Percentiles rank a stretch among this genome's conserved stretches.
Evolutionary conservation across 129 eudicot genomes (phyloP).

Genomic region (Artemisia argyi): DNA sequence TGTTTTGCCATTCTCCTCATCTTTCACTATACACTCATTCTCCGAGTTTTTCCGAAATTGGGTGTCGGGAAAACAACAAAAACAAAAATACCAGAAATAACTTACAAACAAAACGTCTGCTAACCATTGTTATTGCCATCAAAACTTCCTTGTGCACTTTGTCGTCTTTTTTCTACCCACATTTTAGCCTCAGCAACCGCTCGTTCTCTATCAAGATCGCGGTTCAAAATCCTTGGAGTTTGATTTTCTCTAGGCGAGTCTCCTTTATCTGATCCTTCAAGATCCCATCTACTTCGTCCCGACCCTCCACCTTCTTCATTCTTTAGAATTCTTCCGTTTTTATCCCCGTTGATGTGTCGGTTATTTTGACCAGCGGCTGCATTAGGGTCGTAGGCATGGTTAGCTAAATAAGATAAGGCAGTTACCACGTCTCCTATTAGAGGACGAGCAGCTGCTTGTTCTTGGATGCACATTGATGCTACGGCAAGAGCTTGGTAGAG

Average conservation of each 20-base stretch:
- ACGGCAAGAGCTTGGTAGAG: constrained; percentile 18
- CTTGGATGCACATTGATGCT: constrained; percentile 44
- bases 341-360: constrained; percentile 29
- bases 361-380: constrained; percentile 43
- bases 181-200: constrained; percentile 97
- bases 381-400: constrained; percentile 66
- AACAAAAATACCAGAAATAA: constrained; percentile 10
- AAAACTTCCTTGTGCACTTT: constrained; percentile 66
- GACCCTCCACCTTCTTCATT: constrained; percentile 73
- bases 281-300: constrained; percentile 76
- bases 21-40: constrained; percentile 31
- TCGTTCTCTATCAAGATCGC: constrained; percentile 80
- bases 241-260: constrained; percentile 85
- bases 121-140: constrained; percentile 48
- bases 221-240: constrained; percentile 55
- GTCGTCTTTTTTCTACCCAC: constrained; percentile 95
- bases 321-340: constrained; percentile 52
- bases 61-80: background rate
- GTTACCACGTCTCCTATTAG: constrained; percentile 92
- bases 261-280: constrained; percentile 78
- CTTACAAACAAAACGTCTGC: constrained; percentile 21
- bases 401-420: constrained; percentile 85
- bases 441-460: constrained; percentile 93
- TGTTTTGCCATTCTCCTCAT: constrained; percentile 33
- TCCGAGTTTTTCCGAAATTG: constrained; percentile 14